Evolutionary conservation across 495 filamentous ascomycete species (phyloP), one percentile per base, ranked within the genome.

Genomic region (Schizothecium vesticola): DNA sequence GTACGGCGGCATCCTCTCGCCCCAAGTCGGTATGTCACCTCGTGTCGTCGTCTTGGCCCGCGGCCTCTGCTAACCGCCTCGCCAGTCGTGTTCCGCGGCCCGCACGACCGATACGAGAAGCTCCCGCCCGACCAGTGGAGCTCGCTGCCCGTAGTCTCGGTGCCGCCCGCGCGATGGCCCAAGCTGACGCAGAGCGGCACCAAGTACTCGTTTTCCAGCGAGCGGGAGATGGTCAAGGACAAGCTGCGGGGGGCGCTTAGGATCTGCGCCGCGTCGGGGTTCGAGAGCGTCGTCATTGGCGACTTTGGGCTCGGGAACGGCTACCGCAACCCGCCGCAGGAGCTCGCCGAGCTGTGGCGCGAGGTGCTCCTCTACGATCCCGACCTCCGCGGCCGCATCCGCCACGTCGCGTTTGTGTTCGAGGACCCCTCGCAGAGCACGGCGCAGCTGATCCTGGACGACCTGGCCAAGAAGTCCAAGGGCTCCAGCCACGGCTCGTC

Each of bases 241-340:
- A 92, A 92, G 76, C 87, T 92, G 77, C 86, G 87, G 33, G 86
- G 84, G 5, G 84, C 89, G 7, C 84, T 92, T 12, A 82, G 89
- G 29, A 91, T 92, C 71, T 89, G 88, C 64, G 85, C 85, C 13
- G 82, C 83, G 66, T 83, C 86, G 66, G 78, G 80, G 22, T 87
- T 89, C 71, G 76, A 74, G 4, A 84, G 85, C 60, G 76, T 92
- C 21, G 88, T 88, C 70, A 83, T 92, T 62, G 89, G 89, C 22
- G 87, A 88, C 24, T 92, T 92, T 75, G 90, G 90, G 8, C 80
- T 89, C 2, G 90, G 90, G 1, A 88, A 88, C 60, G 85, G 86
- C 51, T 89, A 90, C 74, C 84, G 86, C 58, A 92, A 92, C 71
- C 90, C 90, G 25, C 82, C 86, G 3, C 76, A 80, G 65, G 89